Percentiles rank a stretch among this genome's conserved stretches.
These are phyloP conservation scores for Rhypophila decipiens DNA, from an alignment of 495 filamentous ascomycete genomes.

Conservation along the genomic window DNA sequence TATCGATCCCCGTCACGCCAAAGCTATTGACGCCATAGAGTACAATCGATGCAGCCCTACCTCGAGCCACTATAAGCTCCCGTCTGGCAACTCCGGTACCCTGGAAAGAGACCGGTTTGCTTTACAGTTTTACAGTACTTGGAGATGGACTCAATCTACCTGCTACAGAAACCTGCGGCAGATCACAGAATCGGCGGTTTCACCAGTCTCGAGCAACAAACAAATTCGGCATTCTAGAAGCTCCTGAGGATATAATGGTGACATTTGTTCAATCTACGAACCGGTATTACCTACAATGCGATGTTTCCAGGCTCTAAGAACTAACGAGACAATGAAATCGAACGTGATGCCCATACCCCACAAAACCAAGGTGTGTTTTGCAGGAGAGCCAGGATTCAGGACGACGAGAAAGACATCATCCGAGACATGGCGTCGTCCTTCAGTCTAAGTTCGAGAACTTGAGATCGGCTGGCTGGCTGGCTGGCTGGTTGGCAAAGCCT, in stretches of 20 bases:
- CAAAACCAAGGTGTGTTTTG: slow-evolving; percentile 8
- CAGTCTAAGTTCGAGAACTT: not conserved
- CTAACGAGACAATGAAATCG: slow-evolving; percentile 4
- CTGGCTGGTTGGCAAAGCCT: not conserved
- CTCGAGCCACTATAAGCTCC: slow-evolving; percentile 12
- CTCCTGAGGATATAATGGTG: slow-evolving; percentile 2
- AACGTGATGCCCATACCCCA: not conserved
- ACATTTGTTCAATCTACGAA: slow-evolving; percentile 6
- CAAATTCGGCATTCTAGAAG: slow-evolving; percentile 25
- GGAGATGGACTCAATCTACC: slow-evolving; percentile 20
- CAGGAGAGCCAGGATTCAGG: slow-evolving; percentile 4
- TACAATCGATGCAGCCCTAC: slow-evolving; percentile 24
- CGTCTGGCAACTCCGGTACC: slow-evolving; percentile 8
- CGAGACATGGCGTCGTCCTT: slow-evolving; percentile 11
- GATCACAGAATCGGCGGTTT: slow-evolving; percentile 9
- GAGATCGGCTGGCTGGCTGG: not conserved
- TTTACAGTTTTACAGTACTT: no score
- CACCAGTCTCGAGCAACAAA: slow-evolving; percentile 7
- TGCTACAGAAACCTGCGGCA: slow-evolving; percentile 18
- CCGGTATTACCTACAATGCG: not conserved
- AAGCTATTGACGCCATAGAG: not conserved
- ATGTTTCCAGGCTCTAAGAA: not conserved
- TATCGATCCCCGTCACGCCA: slow-evolving; percentile 12
- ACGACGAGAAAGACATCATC: slow-evolving; percentile 1
- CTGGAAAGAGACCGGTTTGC: slow-evolving; percentile 8